Evolutionary conservation across 2,329 filamentous ascomycete species (phyloP), one percentile per base, ranked within the genome.

Genomic region (Alternaria ventricosa): DNA sequence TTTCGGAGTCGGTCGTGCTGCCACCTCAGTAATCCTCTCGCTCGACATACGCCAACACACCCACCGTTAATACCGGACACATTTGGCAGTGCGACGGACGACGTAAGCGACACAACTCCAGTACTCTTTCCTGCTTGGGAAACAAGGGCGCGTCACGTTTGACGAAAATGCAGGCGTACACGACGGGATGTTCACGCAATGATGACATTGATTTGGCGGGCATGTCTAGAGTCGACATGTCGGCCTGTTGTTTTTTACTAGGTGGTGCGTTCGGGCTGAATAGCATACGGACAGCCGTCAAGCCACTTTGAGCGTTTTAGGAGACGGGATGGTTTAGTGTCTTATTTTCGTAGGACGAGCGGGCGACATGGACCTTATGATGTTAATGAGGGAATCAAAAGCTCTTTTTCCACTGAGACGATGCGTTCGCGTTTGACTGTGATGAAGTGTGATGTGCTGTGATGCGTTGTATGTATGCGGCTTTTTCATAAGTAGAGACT

Each of bases 361-460:
- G 65, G 64, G 71, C 61, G 72, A 70, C 60, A 53, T 56, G 64
- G 69, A 60, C 63, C 65, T 73, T 68, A 71, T 75, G 73, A 77
- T 63, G 72, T 75, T 74, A 74, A 77, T 73, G 75, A 78, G 75
- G 70, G 72, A 79, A 78, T 78, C 70, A 79, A 79, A 79, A 79
- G 77, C 76, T 78, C 70, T 76, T 73, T 70, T 68, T 68, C 22
- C 56, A 63, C 43, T 60, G 54, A 36, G 43, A 33, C 15, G 15
- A 49, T 55, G 25, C 54, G 55, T 44, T 22, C 5, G 15, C 22
- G 30, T 25, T 33, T 45, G 51, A 41, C n/a, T 33, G 23, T 61
- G 47, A 46, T 33, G 22, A 47, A 41, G 13, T 33, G 23, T 61
- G 47, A 46, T 33, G 22, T 18, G 22, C n/a, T 61, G 46, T 41